Percentiles rank a stretch among this genome's conserved stretches.
These are phyloP conservation scores for Kodamaea sagamina DNA, from an alignment of 805 yeast genomes.

Conservation along the genomic window DNA sequence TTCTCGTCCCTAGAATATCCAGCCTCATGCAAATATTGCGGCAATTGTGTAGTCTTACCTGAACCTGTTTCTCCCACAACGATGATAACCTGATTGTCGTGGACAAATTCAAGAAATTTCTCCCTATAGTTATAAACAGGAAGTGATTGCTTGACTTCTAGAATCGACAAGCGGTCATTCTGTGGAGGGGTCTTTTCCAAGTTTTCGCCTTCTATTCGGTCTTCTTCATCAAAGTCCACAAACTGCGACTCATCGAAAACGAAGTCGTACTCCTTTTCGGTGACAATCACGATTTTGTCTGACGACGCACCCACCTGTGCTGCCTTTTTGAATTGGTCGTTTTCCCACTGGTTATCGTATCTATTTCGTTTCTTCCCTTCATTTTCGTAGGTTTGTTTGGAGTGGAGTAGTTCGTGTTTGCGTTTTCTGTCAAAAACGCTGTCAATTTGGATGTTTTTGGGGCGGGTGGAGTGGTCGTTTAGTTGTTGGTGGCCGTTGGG, in stretches of 20 bases:
- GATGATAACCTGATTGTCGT: slow-evolving; percentile 64
- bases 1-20: slow-evolving; percentile 62
- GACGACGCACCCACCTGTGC: slow-evolving; percentile 27
- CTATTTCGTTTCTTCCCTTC: slow-evolving; percentile 17
- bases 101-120: slow-evolving; percentile 60
- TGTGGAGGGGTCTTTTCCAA: slow-evolving; percentile 36
- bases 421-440: slow-evolving; percentile 39
- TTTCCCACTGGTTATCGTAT: slow-evolving; percentile 52
- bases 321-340: slow-evolving; percentile 49
- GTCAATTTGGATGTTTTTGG: slow-evolving; percentile 5
- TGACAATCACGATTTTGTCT: slow-evolving; percentile 45
- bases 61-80: slow-evolving; percentile 91
- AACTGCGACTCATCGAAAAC: slow-evolving; percentile 71
- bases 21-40: slow-evolving; percentile 82
- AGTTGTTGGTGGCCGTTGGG: neutral
- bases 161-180: slow-evolving; percentile 7
- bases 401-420: slow-evolving; percentile 52
- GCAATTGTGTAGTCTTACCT: slow-evolving; percentile 92
- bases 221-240: slow-evolving; percentile 54
- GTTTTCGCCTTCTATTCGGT: slow-evolving; percentile 26
- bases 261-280: slow-evolving; percentile 60
- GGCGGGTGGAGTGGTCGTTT: too few species aligned
- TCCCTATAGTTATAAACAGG: slow-evolving; percentile 73
- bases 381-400: slow-evolving; percentile 30
- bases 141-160: slow-evolving; percentile 59